These are phyloP conservation scores for Stagonosporopsis cucurbitacearum DNA, from an alignment of 2,329 filamentous ascomycete species.

Conservation along the genomic window DNA sequence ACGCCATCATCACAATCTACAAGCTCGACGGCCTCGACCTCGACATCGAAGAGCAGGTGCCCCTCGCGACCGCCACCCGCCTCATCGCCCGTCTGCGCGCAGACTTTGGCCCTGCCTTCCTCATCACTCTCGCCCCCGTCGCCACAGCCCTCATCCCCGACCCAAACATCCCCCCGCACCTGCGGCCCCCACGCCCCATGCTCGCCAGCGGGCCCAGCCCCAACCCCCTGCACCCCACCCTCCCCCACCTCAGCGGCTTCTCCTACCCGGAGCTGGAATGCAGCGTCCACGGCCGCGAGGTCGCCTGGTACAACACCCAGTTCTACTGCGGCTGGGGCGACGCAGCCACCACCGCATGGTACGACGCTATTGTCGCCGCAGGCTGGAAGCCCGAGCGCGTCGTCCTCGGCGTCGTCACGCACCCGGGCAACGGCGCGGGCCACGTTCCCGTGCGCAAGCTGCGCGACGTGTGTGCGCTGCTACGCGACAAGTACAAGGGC, in stretches of 20 bases:
- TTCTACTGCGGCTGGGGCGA: slow-evolving; percentile 93
- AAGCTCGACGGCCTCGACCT: slow-evolving; percentile 51
- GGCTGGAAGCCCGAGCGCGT: slow-evolving; percentile 78
- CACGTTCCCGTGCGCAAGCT: slow-evolving; percentile 65
- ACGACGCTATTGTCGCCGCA: slow-evolving; percentile 61
- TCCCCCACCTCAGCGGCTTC: slow-evolving; percentile 78
- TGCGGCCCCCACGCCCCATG: slow-evolving; percentile 39
- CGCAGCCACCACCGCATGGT: slow-evolving; percentile 59
- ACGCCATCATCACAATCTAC: slow-evolving; percentile 67
- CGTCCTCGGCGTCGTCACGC: slow-evolving; percentile 82
- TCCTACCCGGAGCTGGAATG: slow-evolving; percentile 76
- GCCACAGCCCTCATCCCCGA: slow-evolving; percentile 71
- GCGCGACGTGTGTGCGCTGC: slow-evolving; percentile 61
- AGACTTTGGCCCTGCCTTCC: slow-evolving; percentile 73
- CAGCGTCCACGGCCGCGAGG: slow-evolving; percentile 52
- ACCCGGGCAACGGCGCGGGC: slow-evolving; percentile 73
- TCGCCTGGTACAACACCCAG: slow-evolving; percentile 88
- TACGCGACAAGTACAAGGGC: slow-evolving; percentile 64
- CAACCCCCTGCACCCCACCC: slow-evolving; percentile 43
- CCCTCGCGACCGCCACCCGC: slow-evolving; percentile 66
- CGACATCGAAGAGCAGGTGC: slow-evolving; percentile 72
- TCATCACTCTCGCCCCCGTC: slow-evolving; percentile 83
- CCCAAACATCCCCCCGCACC: slow-evolving; percentile 41
- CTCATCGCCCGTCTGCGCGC: slow-evolving; percentile 57
- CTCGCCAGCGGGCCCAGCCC: slow-evolving; percentile 38